Base-by-base conservation (phyloP, 75 land plant species). In the Selaginella tamariscina region DNA sequence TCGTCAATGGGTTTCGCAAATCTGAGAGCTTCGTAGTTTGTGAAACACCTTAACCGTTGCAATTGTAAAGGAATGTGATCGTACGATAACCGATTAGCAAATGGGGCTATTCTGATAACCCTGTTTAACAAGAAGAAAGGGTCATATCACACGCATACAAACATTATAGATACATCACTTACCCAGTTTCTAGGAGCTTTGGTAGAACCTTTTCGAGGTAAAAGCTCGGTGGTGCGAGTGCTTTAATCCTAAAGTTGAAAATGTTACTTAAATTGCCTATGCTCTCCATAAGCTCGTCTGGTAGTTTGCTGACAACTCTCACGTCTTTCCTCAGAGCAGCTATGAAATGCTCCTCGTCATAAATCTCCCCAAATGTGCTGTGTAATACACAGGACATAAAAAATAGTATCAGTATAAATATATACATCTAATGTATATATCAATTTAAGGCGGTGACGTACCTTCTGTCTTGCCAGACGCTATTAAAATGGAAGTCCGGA, bases 81-180 rank as follows among this genome's bases (percentile, higher is more conserved):
- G 62, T 77, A 77, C 54, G 99, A 85, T 68, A 95, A 64, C 1
- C 99, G 83, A 72, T 95, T 95, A 63, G 99, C 99, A 70, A 95
- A 95, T 30, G 97, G 97, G 24, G 99, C 81, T 62, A 95, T 91
- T 69, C 97, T 78, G 60, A 95, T 77, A 24, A 84, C 71, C 75
- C 99, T 95, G 88, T 27, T 31, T 21, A 67, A 0, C 27, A 21
- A 69, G 27, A n/a, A 70, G 20, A 0, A 65, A 1, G 56, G 20
- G 15, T 13, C n/a, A 33, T 2, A 32, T 30, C n/a, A 13, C 9
- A 65, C 9, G 27, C 31, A 65, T 1, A 27, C 66, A 70, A 28
- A 55, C 2, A 27, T 27, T 30, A 55, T 31, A 68, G 5, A 54
- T 1, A 21, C 56, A 27, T 2, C 20, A 39, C 98, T 74, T 71